These are phyloP conservation scores for Nigrospora oryzae DNA, from an alignment of 2,329 filamentous ascomycete species.

Conservation along the genomic window DNA sequence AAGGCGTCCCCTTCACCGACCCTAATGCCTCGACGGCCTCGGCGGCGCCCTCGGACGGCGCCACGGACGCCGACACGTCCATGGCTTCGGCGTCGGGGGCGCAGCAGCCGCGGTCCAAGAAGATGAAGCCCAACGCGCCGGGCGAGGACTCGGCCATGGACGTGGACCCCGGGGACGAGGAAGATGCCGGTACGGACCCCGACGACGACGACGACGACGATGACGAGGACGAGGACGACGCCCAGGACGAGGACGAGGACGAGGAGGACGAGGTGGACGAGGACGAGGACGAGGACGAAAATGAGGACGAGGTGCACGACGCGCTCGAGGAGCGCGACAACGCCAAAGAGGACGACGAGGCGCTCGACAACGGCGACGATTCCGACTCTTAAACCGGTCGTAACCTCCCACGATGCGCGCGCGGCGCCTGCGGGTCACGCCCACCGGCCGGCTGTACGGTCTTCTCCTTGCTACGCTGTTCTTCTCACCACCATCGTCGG, in stretches of 20 bases:
- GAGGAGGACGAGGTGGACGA: constrained; percentile 40
- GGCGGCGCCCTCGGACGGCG: constrained; percentile 8
- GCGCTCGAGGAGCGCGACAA: constrained; percentile 24
- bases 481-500: too few species aligned
- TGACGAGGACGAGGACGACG: constrained; percentile 40
- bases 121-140: constrained; percentile 26
- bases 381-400: constrained; percentile 33
- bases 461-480: too few species aligned
- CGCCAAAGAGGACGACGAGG: constrained; percentile 46
- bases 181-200: constrained; percentile 24
- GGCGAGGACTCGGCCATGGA: constrained; percentile 35
- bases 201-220: constrained; percentile 34
- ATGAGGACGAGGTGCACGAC: constrained; percentile 32
- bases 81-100: constrained; percentile 7
- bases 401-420: too few species aligned
- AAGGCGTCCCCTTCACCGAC: constrained; percentile 20
- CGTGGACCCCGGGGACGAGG: constrained; percentile 25
- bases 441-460: too few species aligned
- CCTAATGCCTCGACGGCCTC: constrained; percentile 23
- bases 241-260: constrained; percentile 45
- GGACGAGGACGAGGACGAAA: constrained; percentile 30
- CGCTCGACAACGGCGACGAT: constrained; percentile 51
- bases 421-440: too few species aligned
- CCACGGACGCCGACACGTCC: constrained; percentile 10
- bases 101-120: constrained; percentile 25